Conservation (phyloP, 2,329 filamentous ascomycete species). For the Cordyceps militaris region DNA sequence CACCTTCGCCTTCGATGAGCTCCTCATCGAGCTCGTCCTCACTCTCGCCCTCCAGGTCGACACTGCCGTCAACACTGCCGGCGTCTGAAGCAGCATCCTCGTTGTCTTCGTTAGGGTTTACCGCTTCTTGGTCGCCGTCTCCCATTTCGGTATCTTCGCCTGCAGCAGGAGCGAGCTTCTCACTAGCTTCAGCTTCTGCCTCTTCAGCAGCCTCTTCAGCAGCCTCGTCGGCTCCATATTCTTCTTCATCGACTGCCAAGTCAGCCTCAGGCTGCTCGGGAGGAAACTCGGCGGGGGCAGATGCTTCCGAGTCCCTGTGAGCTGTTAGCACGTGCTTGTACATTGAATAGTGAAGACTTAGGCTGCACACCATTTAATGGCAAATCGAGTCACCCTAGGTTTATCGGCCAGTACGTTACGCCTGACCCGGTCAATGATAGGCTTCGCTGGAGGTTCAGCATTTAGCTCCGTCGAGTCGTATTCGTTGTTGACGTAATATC, state of each 20-base stretch:
- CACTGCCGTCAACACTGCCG: slow-evolving; percentile 64
- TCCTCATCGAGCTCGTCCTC: slow-evolving; percentile 66
- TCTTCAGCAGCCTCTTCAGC: slow-evolving; percentile 64
- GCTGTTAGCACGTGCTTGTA: slow-evolving; percentile 5
- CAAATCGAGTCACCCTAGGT: slow-evolving; percentile 92
- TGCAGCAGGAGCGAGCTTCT: slow-evolving; percentile 36
- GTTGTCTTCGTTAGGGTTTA: slow-evolving; percentile 37
- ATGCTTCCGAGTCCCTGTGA: slow-evolving; percentile 89
- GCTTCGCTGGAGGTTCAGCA: slow-evolving; percentile 84
- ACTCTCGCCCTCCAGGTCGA: slow-evolving; percentile 72
- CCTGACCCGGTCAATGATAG: slow-evolving; percentile 82
- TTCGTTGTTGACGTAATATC: slow-evolving; percentile 99
- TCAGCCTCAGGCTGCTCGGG: slow-evolving; percentile 97
- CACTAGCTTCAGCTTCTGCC: slow-evolving; percentile 42
- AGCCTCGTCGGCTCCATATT: slow-evolving; percentile 86
- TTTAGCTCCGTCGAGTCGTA: slow-evolving; percentile 89
- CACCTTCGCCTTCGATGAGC: slow-evolving; percentile 24
- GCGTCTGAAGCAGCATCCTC: slow-evolving; percentile 66
- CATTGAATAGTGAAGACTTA: not conserved
- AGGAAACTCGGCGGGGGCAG: slow-evolving; percentile 89
- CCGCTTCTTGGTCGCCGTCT: slow-evolving; percentile 49
- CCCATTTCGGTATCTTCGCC: slow-evolving; percentile 58
- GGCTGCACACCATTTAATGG: slow-evolving; percentile 84
- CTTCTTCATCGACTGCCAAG: slow-evolving; percentile 70
- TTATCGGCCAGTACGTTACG: slow-evolving; percentile 95